Evolutionary conservation across 2,329 filamentous ascomycete genomes (phyloP), one percentile per base, ranked within the genome.

Genomic region (Verticillium nonalfalfae): DNA sequence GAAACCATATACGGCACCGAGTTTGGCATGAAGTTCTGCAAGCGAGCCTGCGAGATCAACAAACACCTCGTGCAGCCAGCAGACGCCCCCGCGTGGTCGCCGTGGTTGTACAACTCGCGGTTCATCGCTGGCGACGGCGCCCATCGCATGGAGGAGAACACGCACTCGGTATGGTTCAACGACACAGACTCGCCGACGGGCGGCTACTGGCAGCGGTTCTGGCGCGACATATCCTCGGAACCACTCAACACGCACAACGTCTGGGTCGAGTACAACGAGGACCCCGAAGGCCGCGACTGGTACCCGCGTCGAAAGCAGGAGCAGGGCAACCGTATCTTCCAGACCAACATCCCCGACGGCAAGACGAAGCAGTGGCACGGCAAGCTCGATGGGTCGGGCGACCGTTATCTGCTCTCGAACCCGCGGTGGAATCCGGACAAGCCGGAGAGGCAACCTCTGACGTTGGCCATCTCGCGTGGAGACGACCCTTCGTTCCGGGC

Each of bases 151-250:
- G 64, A 69, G 56, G 67, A 69, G 54, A 61, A 66, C 45, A 69
- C 67, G 1, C 60, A 63, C n/a, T 63, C 67, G 0, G 63, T 69
- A 7, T 69, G 67, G 66, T 60, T 65, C 60, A 55, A 65, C 14
- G 67, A 67, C 59, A 39, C 26, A 6, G 60, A 60, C 45, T 65
- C 65, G 15, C 50, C 63, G 11, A 66, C 60, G 6, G 63, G 65
- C 1, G 67, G 67, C 1, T 66, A 68, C 50, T 69, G 68, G 68
- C 66, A 69, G 60, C 62, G 68, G 4, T 67, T 66, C 56, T 69
- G 68, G 68, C 66, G 68, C 4, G 68, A 69, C 50, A 69, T 68
- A 7, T 63, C 64, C 1, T 26, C 66, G 3, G 64, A 66, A 31
- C 36, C 56, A 34, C 57, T 63, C 26, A 69, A 67, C 56, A 65